Conservation (phyloP, 2,329 filamentous ascomycete species). For the Leptoxyphium fumago region DNA sequence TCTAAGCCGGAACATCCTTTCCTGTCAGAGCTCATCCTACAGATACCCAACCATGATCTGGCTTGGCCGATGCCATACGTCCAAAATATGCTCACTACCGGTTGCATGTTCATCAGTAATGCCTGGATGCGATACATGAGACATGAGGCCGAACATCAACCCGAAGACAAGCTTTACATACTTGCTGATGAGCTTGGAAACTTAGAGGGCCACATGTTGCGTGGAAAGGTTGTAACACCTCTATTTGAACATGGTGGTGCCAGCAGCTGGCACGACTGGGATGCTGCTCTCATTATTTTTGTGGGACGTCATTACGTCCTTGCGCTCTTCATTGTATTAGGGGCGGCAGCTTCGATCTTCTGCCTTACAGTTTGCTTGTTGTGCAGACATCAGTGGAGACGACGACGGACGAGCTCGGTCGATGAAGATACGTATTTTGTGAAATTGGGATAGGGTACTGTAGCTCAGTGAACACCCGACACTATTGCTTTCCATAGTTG, state of each 20-base stretch:
- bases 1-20: constrained; percentile 12
- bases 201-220: constrained; percentile 14
- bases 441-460: no score
- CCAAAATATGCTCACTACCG: constrained; percentile 18
- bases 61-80: constrained; percentile 15
- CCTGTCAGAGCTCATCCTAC: constrained; percentile 8
- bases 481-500: no score
- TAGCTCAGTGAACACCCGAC: no score
- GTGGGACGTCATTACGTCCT: constrained; percentile 10
- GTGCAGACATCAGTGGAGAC: no score
- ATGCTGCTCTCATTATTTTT: constrained; percentile 11
- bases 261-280: constrained; percentile 17
- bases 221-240: constrained; percentile 13
- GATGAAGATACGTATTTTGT: no score
- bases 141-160: background rate
- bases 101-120: constrained; percentile 17
- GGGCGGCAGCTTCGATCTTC: background rate
- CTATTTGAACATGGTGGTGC: constrained; percentile 15
- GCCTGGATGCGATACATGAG: constrained; percentile 13
- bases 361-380: background rate
- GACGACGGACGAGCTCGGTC: no score
- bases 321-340: background rate
- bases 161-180: constrained; percentile 10
- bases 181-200: constrained; percentile 12
- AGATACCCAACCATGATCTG: constrained; percentile 9